A percentile compares a stretch with the other conserved stretches of the same genome.
Conservation (phyloP, 2,329 filamentous ascomycete species). For the Graphilbum fragrans region DNA sequence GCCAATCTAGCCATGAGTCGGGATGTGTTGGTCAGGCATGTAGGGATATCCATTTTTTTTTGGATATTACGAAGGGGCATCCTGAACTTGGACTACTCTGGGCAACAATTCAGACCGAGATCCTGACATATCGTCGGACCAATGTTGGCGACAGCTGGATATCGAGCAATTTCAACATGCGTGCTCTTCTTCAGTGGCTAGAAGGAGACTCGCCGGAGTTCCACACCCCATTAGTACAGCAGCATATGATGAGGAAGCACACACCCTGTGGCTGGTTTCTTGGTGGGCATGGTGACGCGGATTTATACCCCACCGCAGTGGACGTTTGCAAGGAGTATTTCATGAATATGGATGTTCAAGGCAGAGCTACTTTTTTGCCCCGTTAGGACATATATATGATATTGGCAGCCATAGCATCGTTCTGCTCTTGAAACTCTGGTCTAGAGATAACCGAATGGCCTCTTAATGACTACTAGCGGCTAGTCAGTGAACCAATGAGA, state of each 20-base stretch:
- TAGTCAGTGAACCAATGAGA: no score
- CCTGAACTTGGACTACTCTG: not conserved
- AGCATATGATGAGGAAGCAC: not conserved
- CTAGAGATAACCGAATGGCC: no score
- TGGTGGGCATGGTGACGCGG: no score
- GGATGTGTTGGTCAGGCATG: no score
- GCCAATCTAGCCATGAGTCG: no score
- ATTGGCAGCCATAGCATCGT: no score
- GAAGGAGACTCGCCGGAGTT: not conserved
- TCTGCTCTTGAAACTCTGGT: no score
- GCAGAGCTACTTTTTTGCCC: not conserved
- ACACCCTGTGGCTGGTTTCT: not conserved
- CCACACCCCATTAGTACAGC: not conserved
- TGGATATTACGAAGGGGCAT: not conserved
- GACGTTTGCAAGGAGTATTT: slow-evolving; percentile 1
- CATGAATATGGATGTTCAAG: slow-evolving; percentile 4
- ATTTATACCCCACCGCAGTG: not conserved
- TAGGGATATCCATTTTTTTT: not conserved
- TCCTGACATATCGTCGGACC: slow-evolving; percentile 2
- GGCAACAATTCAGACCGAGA: slow-evolving; percentile 2
- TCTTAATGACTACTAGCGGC: no score
- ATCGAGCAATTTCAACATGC: not conserved
- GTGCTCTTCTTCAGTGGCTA: not conserved
- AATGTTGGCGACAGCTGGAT: not conserved
- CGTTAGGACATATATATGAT: no score